Evolutionary conservation across 2,329 filamentous ascomycete genomes (phyloP).

Genomic region (Cyclaneusma minus): DNA sequence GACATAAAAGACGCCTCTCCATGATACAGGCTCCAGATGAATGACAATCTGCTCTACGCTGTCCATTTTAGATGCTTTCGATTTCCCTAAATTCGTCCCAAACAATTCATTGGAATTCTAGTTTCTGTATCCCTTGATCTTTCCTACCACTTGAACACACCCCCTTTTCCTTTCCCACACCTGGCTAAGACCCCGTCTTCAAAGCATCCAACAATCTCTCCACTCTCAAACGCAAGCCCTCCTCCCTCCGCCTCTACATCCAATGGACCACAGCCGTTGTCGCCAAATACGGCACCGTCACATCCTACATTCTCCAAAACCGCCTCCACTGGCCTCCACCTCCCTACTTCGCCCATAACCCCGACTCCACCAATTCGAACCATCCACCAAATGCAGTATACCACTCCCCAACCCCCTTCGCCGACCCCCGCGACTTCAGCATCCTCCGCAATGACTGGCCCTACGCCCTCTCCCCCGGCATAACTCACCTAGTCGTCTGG

Average conservation of each 20-base stretch:
- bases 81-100: too few relatives aligned
- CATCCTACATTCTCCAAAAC: constrained; percentile 60
- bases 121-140: too few relatives aligned
- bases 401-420: constrained; percentile 26
- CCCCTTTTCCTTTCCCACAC: too few relatives aligned
- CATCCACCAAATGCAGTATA: constrained; percentile 27
- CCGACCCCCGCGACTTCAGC: constrained; percentile 40
- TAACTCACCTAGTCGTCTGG: constrained; percentile 84
- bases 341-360: constrained; percentile 38
- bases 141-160: too few relatives aligned
- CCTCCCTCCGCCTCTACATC: constrained; percentile 66
- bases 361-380: too few relatives aligned
- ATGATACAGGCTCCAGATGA: too few relatives aligned
- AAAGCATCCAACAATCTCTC: constrained; percentile 46
- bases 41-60: too few relatives aligned
- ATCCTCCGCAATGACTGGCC: constrained; percentile 89
- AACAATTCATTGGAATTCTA: too few relatives aligned
- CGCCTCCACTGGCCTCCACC: constrained; percentile 57
- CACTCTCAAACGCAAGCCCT: constrained; percentile 64
- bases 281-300: constrained; percentile 61
- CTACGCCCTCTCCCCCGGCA: constrained; percentile 53
- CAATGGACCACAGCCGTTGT: constrained; percentile 59
- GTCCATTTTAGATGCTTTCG: too few relatives aligned
- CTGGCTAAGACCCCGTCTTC: constrained; percentile 2
- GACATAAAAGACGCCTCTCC: too few relatives aligned